Evolutionary conservation across 2,329 filamentous ascomycete species (phyloP).

Genomic region (Trichothecium sympodiale): DNA sequence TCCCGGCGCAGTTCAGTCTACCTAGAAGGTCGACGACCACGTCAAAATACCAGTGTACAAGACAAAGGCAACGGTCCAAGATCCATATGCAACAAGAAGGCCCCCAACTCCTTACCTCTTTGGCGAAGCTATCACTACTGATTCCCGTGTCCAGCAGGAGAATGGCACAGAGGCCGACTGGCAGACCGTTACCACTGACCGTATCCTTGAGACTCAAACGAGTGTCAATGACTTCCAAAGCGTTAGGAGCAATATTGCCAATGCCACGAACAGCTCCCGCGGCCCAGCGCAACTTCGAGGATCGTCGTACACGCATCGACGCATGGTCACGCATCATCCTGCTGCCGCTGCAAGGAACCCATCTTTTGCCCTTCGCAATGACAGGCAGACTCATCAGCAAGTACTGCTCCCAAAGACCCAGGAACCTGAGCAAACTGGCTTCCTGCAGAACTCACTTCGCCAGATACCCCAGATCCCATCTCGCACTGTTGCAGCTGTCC

Average conservation of each 20-base stretch:
- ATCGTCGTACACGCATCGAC: constrained; percentile 8
- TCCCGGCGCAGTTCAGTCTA: constrained; percentile 22
- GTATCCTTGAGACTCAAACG: constrained; percentile 10
- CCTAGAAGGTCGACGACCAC: constrained; percentile 28
- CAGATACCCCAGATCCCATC: constrained; percentile 10
- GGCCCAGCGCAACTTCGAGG: neutral
- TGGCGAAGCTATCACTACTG: constrained; percentile 1
- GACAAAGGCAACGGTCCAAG: constrained; percentile 2
- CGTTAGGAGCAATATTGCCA: constrained; percentile 32
- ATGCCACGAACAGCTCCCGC: constrained; percentile 9
- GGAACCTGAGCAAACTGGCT: constrained; percentile 2
- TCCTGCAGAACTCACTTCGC: constrained; percentile 13
- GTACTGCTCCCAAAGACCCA: constrained; percentile 13
- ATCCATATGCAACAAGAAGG: neutral
- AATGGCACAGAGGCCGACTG: constrained; percentile 13
- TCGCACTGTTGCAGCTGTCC: constrained; percentile 12
- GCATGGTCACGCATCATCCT: constrained; percentile 16
- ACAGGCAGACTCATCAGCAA: constrained; percentile 10
- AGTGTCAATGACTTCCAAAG: constrained; percentile 15
- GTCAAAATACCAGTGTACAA: constrained; percentile 22
- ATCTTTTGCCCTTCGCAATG: constrained; percentile 12
- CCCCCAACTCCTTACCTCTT: neutral
- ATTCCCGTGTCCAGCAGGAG: constrained; percentile 1
- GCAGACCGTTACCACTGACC: constrained; percentile 24
- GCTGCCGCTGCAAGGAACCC: constrained; percentile 4